phyloP scores from a whole-genome alignment of 2,329 filamentous ascomycete genomes.

The Blastomyces parvus region DNA sequence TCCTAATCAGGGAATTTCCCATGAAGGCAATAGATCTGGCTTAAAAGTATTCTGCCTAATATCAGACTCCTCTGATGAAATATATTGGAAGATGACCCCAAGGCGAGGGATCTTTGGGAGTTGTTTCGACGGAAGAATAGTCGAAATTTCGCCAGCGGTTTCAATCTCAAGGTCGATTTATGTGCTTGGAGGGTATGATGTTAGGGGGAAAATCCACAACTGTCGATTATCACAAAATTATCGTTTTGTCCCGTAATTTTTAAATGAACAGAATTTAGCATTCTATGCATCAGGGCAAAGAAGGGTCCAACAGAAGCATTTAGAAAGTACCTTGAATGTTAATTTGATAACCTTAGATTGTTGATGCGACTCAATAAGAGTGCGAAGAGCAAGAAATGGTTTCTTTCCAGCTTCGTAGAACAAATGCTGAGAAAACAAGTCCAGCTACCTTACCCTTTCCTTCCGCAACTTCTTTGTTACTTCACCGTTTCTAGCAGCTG shows the following conservation, averaged over 20 bases:
- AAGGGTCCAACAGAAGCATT: background rate
- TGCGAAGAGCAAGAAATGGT: background rate
- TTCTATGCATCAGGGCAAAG: background rate
- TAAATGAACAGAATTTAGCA: background rate
- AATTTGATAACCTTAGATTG: background rate
- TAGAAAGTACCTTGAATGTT: background rate
- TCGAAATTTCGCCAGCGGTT: background rate
- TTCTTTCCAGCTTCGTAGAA: background rate
- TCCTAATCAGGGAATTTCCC: background rate
- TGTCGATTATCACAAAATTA: background rate
- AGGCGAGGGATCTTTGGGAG: background rate
- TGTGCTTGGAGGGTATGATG: background rate
- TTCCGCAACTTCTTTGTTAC: background rate
- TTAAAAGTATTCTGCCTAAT: background rate
- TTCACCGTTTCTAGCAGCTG: background rate
- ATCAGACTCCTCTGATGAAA: too few relatives aligned
- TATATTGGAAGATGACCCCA: background rate
- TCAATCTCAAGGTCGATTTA: background rate
- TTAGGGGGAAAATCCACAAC: background rate
- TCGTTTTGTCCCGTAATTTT: background rate
- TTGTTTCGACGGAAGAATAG: background rate
- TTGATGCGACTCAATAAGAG: background rate
- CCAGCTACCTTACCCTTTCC: background rate
- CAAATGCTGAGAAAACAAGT: background rate
- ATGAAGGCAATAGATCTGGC: background rate